Percentiles rank a stretch among this genome's conserved stretches.
phyloP scores from a whole-genome alignment of 306 rosid genomes.

The Acacia melanoxylon region DNA sequence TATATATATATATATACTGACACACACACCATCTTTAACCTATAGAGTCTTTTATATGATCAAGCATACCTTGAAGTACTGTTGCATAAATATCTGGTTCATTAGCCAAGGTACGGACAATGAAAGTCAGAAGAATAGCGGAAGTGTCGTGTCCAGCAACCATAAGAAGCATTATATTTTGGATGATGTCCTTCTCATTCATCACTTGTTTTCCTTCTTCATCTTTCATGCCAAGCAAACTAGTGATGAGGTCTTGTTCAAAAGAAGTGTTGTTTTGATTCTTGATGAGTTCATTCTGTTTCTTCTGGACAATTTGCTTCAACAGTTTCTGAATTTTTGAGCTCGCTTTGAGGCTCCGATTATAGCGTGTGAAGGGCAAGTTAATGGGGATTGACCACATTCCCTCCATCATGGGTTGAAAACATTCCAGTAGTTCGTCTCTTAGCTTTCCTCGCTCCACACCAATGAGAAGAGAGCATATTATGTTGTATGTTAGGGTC shows the following conservation, averaged over 20 bases:
- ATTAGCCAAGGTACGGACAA: slow-evolving; percentile 47
- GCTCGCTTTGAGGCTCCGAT: slow-evolving; percentile 60
- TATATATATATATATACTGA: too few species aligned
- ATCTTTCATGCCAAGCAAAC: slow-evolving; percentile 49
- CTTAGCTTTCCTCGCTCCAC: slow-evolving; percentile 61
- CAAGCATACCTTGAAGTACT: slow-evolving; percentile 59
- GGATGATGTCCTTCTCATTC: slow-evolving; percentile 60
- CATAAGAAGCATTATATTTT: slow-evolving; percentile 62
- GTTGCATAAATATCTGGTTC: slow-evolving; percentile 41
- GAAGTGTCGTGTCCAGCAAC: slow-evolving; percentile 79
- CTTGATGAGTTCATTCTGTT: slow-evolving; percentile 37
- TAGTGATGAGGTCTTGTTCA: slow-evolving; percentile 59
- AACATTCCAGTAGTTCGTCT: slow-evolving; percentile 39
- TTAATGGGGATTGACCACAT: slow-evolving; percentile 70
- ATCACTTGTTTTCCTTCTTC: slow-evolving; percentile 42
- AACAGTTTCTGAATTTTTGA: slow-evolving; percentile 46
- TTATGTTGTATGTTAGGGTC: slow-evolving; percentile 73
- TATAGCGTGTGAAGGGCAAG: slow-evolving; percentile 72
- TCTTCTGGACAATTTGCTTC: slow-evolving; percentile 46
- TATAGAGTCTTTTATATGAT: neutral
- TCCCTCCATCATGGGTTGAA: slow-evolving; percentile 58
- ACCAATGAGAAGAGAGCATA: slow-evolving; percentile 65
- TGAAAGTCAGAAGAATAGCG: slow-evolving; percentile 58
- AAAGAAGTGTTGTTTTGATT: slow-evolving; percentile 42
- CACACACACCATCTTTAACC: too few species aligned